These are phyloP conservation scores for Eutrema japonicum DNA, from an alignment of 345 rosid genomes.

Conservation along the genomic window DNA sequence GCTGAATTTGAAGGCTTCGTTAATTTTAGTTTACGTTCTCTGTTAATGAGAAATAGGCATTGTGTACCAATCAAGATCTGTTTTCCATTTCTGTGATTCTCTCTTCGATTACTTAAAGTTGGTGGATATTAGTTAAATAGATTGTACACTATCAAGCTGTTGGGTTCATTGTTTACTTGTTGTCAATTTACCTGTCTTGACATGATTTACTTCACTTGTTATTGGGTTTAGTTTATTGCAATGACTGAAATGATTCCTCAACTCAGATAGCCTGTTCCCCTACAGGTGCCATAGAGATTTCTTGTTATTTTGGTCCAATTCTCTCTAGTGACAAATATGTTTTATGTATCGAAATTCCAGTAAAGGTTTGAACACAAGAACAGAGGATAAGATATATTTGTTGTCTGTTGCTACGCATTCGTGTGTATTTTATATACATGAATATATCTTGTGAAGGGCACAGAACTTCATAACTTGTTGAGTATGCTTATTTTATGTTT, in stretches of 20 bases:
- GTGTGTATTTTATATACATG: background rate
- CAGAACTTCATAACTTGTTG: background rate
- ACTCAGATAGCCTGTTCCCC: background rate
- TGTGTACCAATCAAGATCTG: background rate
- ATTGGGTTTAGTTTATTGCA: background rate
- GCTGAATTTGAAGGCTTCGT: constrained; percentile 14
- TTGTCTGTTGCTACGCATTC: background rate
- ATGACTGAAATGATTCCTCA: background rate
- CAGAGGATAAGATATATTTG: background rate
- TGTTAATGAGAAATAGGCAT: background rate
- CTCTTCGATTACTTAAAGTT: background rate
- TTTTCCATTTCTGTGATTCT: background rate
- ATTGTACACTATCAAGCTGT: background rate
- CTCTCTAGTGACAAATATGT: background rate
- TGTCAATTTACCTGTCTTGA: background rate
- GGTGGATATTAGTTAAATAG: background rate
- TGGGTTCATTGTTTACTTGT: background rate
- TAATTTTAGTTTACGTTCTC: background rate
- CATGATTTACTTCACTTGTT: background rate
- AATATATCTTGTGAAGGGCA: background rate
- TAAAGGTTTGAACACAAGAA: background rate
- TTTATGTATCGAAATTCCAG: background rate
- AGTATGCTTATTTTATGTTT: background rate
- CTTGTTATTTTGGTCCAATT: background rate
- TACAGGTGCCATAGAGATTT: background rate